Percentiles rank a stretch among this genome's conserved stretches.
Conservation (phyloP, 352 stramenopile species). For the Phytophthora syringae region DNA sequence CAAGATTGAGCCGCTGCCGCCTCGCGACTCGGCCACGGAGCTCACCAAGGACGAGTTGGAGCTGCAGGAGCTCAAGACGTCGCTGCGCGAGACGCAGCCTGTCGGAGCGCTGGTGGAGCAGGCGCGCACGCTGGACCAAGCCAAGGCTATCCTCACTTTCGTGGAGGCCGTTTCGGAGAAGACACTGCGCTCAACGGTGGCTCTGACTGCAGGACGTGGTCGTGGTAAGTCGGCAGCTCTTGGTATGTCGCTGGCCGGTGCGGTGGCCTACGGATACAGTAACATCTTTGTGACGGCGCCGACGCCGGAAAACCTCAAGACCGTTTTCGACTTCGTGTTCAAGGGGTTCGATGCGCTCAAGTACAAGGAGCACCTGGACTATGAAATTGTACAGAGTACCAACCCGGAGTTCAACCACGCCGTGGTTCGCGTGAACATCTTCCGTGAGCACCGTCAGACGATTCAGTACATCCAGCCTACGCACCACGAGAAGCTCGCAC, state of each 20-base stretch:
- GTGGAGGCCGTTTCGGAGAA: conserved; percentile 98
- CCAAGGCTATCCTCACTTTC: conserved; percentile 97
- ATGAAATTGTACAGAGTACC: conserved; percentile 92
- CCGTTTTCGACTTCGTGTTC: conserved; percentile 99
- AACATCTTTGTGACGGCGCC: conserved; percentile 98
- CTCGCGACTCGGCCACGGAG: conserved; percentile 59
- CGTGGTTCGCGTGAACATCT: conserved; percentile 97
- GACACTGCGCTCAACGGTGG: conserved; percentile 93
- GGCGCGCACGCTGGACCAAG: conserved; percentile 96
- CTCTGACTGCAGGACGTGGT: conserved; percentile 93
- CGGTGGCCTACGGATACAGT: conserved; percentile 90
- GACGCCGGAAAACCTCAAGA: conserved; percentile 98
- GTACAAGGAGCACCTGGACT: conserved; percentile 99
- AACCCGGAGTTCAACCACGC: conserved; percentile 88
- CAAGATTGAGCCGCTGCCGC: conserved; percentile 88
- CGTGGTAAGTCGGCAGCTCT: conserved; percentile 98
- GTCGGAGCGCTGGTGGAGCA: conserved; percentile 96
- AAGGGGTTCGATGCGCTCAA: conserved; percentile 94
- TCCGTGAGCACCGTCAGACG: conserved; percentile 96
- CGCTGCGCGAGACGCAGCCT: conserved; percentile 94
- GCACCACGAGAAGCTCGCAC: conserved; percentile 96
- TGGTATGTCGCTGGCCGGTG: conserved; percentile 89
- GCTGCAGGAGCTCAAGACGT: conserved; percentile 95
- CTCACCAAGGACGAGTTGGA: conserved; percentile 87
- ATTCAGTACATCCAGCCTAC: conserved; percentile 97